phyloP scores from a whole-genome alignment of 2,329 filamentous ascomycete species.

The Esteya vermicola region DNA sequence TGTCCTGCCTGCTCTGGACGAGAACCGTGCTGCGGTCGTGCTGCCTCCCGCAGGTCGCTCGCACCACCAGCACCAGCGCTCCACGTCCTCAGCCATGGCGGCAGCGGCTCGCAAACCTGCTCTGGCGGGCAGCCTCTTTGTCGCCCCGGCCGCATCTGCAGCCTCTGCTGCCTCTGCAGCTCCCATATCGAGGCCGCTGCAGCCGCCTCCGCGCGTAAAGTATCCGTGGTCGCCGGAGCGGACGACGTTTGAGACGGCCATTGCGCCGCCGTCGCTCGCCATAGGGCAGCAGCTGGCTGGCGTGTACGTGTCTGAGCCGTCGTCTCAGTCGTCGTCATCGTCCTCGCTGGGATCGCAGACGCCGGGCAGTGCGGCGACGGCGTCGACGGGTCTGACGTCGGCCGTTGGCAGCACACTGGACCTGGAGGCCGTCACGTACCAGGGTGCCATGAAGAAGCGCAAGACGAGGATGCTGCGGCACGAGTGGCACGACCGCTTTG shows the following conservation, averaged over 20 bases:
- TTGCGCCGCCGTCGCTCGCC: constrained; percentile 18
- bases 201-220: constrained; percentile 37
- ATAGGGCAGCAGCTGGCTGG: neutral
- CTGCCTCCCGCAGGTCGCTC: no score
- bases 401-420: constrained; percentile 9
- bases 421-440: constrained; percentile 44
- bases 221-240: constrained; percentile 42
- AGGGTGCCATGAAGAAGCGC: constrained; percentile 89
- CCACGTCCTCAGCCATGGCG: constrained; percentile 7
- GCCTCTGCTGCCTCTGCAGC: neutral
- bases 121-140: constrained; percentile 10
- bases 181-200: constrained; percentile 22
- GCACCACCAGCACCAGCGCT: constrained; percentile 8
- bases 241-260: constrained; percentile 28
- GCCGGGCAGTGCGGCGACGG: constrained; percentile 11
- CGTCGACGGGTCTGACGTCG: constrained; percentile 11
- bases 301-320: neutral
- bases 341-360: constrained; percentile 9
- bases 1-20: constrained; percentile 54
- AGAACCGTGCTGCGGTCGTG: constrained; percentile 31
- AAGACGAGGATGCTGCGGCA: constrained; percentile 78
- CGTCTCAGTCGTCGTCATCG: constrained; percentile 6
- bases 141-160: neutral
- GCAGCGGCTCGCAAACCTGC: no score
- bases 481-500: constrained; percentile 89